Base-by-base conservation (phyloP, 371 early-diverging fungal genomes). In the Circinella umbellata region DNA sequence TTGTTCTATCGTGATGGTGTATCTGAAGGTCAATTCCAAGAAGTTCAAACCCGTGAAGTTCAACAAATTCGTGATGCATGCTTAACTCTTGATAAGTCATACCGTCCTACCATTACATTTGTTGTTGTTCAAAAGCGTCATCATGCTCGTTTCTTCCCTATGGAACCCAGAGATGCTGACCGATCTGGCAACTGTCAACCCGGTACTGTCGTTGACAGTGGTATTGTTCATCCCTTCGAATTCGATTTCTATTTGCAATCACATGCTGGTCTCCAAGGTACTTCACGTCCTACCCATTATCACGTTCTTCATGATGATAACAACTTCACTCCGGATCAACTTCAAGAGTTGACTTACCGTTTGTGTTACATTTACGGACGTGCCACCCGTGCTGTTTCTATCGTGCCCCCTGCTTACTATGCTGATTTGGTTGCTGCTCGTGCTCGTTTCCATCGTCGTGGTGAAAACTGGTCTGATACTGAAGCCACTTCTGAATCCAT, bases 1-100 rank as follows among this genome's bases (percentile, higher is more conserved):
- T 67, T 99, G 27, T 96, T 98, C 77, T 99, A 95, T 78, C 94
- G 99, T 74, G 96, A 96, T 84, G 94, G 94, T 68, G 93, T 98
- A 14, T 94, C 95, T 27, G 98, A 99, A 63, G 91, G 95, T 27
- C 96, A 97, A 77, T 96, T 97, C 75, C 71, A 77, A 60, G 88
- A 90, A 68, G 96, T 98, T 4, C 79, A 93, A 49, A 79, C 88
- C 20, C 76, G 73, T n/a, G 99, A 99, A 83, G 80, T 98, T 10
- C 83, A 89, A 18, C 90, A 94, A 9, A 89, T 99, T 69, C 98
- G 4, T 53, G 63, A 81, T 10, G 98, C 97, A 8, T 97, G 94
- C 75, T 67, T 70, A 6, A 72, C 74, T 0, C 62, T 98, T 5
- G 91, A 93, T 10, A 61, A 71, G 5, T 72, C 69, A 7, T 96